A percentile compares a stretch with the other conserved stretches of the same genome.
Evolutionary conservation across 225 moss, liverwort and hornwort species (phyloP).

Genomic region (Straminergon stramineum): DNA sequence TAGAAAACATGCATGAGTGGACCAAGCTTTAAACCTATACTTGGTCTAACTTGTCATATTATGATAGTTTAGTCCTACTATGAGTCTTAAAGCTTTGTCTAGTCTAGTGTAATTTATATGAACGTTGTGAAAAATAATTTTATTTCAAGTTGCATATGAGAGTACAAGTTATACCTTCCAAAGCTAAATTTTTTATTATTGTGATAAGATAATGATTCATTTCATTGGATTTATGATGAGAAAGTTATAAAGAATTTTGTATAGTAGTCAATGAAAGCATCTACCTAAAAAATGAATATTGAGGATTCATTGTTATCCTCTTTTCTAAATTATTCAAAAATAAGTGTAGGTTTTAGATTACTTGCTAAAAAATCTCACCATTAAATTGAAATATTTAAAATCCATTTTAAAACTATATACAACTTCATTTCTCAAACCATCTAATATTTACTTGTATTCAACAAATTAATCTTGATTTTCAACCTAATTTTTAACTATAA

Average conservation of each 20-base stretch:
- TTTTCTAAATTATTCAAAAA: not conserved
- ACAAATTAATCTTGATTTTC: not conserved
- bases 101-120: not conserved
- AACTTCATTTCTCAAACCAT: not conserved
- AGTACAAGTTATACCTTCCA: not conserved
- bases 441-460: not conserved
- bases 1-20: not conserved
- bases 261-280: not conserved
- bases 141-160: accelerated
- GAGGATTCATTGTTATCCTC: not conserved
- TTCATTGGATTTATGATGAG: not conserved
- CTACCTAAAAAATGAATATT: not conserved
- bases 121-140: too few species aligned
- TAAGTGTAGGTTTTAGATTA: not conserved
- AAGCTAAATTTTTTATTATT: not conserved
- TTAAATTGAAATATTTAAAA: not conserved
- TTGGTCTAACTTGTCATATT: not conserved
- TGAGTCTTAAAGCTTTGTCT: not conserved
- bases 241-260: not conserved
- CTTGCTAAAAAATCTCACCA: too few species aligned
- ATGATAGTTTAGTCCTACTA: not conserved
- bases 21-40: not conserved
- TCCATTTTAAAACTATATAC: not conserved
- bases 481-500: too few species aligned
- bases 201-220: not conserved